phyloP scores from a whole-genome alignment of 2,329 filamentous ascomycete genomes.

The Neonectria hederae region DNA sequence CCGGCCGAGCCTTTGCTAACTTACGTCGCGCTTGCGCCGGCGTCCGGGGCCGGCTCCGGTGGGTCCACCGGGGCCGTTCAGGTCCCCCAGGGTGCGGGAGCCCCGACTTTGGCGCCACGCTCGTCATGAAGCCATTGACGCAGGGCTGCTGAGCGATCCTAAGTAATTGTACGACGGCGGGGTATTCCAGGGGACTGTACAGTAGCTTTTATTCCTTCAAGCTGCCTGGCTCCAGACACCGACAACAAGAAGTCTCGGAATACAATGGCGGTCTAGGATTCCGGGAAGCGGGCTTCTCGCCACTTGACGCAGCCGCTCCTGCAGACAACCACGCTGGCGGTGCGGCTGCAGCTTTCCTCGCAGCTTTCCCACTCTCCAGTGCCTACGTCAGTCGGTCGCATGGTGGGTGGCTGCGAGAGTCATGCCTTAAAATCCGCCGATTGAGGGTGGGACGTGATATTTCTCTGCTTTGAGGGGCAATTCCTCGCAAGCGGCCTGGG shows the following conservation, averaged over 20 bases:
- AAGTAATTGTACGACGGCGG: too few relatives aligned
- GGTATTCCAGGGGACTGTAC: background rate
- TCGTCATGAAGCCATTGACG: background rate
- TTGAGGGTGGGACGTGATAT: too few relatives aligned
- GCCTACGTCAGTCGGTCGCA: too few relatives aligned
- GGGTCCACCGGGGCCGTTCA: background rate
- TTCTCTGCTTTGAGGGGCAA: too few relatives aligned
- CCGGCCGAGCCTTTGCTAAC: background rate
- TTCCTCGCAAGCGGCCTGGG: too few relatives aligned
- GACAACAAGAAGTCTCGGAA: background rate
- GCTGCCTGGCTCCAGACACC: background rate
- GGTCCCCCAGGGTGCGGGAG: background rate
- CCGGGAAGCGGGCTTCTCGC: background rate
- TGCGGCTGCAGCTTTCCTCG: background rate
- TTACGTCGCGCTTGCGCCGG: background rate
- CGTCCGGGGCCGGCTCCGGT: background rate
- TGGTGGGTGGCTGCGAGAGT: too few relatives aligned
- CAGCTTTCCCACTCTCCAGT: too few relatives aligned
- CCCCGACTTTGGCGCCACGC: background rate
- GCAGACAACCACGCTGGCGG: background rate
- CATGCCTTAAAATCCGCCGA: too few relatives aligned
- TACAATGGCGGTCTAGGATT: background rate
- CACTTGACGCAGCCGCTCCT: background rate
- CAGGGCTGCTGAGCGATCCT: background rate
- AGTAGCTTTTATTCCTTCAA: background rate